Evolutionary conservation across 176 grass and related monocot species (phyloP).

Genomic region (Cenchrus americanus): DNA sequence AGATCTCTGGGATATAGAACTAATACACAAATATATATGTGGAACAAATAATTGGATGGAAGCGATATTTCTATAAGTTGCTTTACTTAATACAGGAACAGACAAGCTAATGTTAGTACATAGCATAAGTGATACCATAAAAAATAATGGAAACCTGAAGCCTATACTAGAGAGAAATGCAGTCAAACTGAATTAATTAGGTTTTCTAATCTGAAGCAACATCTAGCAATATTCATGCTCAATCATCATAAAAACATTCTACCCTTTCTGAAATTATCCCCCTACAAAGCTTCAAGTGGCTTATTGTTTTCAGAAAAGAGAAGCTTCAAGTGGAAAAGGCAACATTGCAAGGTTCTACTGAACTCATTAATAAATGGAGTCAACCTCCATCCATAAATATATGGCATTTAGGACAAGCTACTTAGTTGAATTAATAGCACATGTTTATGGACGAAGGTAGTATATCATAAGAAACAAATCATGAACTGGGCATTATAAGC

Average conservation of each 20-base stretch:
- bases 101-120: not conserved
- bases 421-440: too few relatives aligned
- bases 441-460: not conserved
- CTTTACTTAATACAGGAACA: not conserved
- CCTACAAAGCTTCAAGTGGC: not conserved
- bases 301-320: not conserved
- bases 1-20: not conserved
- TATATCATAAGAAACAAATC: not conserved
- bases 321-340: not conserved
- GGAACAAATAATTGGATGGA: too few relatives aligned
- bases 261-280: not conserved
- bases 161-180: not conserved
- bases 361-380: not conserved
- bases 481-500: not conserved
- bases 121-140: not conserved
- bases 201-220: not conserved
- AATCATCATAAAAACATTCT: not conserved
- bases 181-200: not conserved
- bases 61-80: not conserved
- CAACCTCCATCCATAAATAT: too few relatives aligned
- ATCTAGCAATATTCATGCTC: not conserved
- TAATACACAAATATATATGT: too few relatives aligned
- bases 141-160: not conserved
- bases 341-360: not conserved
- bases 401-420: too few relatives aligned